phyloP scores from a whole-genome alignment of 164 flowering plant species.

The Stephania yunnanensis region DNA sequence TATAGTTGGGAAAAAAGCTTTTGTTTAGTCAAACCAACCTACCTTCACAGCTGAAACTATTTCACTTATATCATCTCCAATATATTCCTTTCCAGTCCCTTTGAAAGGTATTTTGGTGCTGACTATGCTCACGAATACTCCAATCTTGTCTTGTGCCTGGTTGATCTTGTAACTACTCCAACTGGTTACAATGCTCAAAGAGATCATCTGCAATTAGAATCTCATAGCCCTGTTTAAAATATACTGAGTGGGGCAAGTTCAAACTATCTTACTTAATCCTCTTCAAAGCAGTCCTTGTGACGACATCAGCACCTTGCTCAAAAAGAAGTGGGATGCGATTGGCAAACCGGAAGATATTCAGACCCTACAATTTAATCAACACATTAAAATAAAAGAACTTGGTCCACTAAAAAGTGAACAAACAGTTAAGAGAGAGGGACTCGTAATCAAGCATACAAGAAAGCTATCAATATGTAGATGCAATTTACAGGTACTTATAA shows the following conservation, averaged over 20 bases:
- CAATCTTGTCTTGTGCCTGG: conserved; percentile 91
- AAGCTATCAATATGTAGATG: neutral
- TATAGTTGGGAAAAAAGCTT: neutral
- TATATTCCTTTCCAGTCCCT: conserved; percentile 97
- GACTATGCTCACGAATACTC: conserved; percentile 95
- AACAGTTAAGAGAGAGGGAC: neutral
- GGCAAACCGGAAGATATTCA: conserved; percentile 94
- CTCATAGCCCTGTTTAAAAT: neutral
- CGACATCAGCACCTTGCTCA: conserved; percentile 99
- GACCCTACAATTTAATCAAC: conserved; percentile 47
- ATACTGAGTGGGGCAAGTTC: neutral
- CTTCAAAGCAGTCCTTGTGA: conserved; percentile 86
- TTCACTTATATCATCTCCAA: conserved; percentile 96
- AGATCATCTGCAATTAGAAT: neutral
- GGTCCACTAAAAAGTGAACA: neutral
- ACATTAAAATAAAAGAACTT: conserved; percentile 1
- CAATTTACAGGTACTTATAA: neutral
- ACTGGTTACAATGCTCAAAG: conserved; percentile 36
- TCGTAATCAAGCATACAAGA: no score
- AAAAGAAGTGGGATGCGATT: conserved; percentile 98
- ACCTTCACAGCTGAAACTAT: conserved; percentile 97
- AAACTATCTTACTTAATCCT: conserved; percentile 73
- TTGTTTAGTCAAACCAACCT: conserved; percentile 4
- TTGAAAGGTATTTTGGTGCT: conserved; percentile 98
- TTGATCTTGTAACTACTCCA: conserved; percentile 95